phyloP scores from a whole-genome alignment of 345 rosid genomes.

The Angophora floribunda region DNA sequence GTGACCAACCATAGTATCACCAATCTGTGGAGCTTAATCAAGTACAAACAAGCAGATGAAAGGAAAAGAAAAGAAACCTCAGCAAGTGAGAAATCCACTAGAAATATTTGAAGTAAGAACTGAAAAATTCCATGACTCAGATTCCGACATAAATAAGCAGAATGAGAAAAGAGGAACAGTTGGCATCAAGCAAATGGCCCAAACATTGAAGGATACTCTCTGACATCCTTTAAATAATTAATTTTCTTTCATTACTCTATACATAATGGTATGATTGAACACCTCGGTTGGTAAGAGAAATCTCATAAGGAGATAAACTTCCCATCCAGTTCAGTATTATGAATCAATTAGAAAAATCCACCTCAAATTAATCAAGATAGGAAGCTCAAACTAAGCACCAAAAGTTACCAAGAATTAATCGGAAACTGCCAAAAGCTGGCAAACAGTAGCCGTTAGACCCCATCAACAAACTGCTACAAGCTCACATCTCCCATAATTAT shows the following conservation, averaged over 20 bases:
- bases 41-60: neutral
- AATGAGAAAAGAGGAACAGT: neutral
- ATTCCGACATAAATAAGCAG: neutral
- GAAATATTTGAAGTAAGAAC: too few species aligned
- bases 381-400: neutral
- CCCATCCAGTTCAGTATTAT: neutral
- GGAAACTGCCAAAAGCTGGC: neutral
- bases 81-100: neutral
- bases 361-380: neutral
- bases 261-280: neutral
- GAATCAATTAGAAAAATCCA: neutral
- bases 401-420: neutral
- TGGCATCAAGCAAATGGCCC: fast-evolving
- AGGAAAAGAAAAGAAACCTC: neutral
- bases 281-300: neutral
- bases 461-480: neutral
- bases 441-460: neutral
- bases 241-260: neutral
- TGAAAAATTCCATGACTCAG: neutral
- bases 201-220: neutral
- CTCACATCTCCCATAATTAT: neutral
- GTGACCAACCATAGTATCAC: neutral
- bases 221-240: neutral
- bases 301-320: neutral
- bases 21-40: neutral